Percentiles rank a stretch among this genome's conserved stretches.
Conservation (phyloP, 2,329 filamentous ascomycete genomes). For the Rutstroemia sp. region DNA sequence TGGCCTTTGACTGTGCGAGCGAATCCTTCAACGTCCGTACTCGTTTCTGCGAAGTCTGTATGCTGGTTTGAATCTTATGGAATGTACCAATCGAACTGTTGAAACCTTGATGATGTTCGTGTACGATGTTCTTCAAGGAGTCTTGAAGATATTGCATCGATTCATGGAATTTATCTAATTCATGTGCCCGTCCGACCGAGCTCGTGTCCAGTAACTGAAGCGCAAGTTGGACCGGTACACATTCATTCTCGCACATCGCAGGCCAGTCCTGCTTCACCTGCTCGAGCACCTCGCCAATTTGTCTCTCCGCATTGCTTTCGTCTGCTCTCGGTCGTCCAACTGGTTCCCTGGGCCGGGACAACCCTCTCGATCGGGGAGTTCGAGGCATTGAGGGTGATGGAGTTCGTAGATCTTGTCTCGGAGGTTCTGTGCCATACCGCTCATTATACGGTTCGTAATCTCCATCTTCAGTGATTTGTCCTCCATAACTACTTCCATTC, state of each 20-base stretch:
- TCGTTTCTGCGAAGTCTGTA: conserved; percentile 78
- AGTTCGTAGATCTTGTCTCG: conserved; percentile 3
- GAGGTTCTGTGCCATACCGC: conserved; percentile 23
- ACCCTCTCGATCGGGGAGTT: conserved; percentile 12
- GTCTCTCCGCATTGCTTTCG: conserved; percentile 27
- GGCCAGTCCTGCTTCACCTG: conserved; percentile 87
- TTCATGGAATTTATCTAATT: conserved; percentile 76
- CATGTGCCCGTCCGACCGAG: conserved; percentile 84
- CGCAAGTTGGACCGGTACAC: conserved; percentile 89
- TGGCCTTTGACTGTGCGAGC: conserved; percentile 71
- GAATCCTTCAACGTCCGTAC: conserved; percentile 78
- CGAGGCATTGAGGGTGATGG: conserved; percentile 17
- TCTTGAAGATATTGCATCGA: conserved; percentile 86
- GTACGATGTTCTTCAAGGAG: conserved; percentile 89
- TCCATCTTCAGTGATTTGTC: conserved; percentile 18
- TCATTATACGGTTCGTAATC: conserved; percentile 30
- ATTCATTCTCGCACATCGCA: conserved; percentile 81
- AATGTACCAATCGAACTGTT: conserved; percentile 98
- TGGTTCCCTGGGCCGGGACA: conserved; percentile 16
- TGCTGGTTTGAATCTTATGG: conserved; percentile 94
- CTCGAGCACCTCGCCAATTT: conserved; percentile 51
- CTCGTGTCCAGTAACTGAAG: conserved; percentile 90
- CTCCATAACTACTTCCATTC: conserved; percentile 20
- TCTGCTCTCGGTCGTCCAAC: conserved; percentile 7
- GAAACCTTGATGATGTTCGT: conserved; percentile 98